These are phyloP conservation scores for Pichia paraexigua DNA, from an alignment of 805 yeast genomes.

Conservation along the genomic window DNA sequence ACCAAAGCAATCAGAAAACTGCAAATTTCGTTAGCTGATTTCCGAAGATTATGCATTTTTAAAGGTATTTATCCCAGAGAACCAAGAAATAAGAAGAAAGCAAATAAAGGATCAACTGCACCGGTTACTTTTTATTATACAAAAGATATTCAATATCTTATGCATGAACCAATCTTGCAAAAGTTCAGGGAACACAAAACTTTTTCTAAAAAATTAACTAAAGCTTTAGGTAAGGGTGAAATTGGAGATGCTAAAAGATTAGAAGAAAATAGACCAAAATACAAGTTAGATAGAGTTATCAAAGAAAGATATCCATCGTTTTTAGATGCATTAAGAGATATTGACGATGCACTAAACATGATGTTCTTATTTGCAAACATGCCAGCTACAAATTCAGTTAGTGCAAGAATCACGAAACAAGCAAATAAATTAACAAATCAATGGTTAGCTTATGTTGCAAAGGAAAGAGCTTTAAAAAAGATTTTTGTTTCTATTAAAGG, in stretches of 20 bases:
- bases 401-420: slow-evolving; percentile 74
- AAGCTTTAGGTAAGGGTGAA: slow-evolving; percentile 89
- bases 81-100: slow-evolving; percentile 91
- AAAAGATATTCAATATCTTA: slow-evolving; percentile 88
- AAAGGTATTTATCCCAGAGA: slow-evolving; percentile 97
- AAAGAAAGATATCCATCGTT: slow-evolving; percentile 96
- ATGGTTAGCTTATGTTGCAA: slow-evolving; percentile 91
- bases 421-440: slow-evolving; percentile 84
- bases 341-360: slow-evolving; percentile 95
- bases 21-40: slow-evolving; percentile 92
- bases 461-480: slow-evolving; percentile 72
- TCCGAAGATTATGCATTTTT: slow-evolving; percentile 93
- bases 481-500: slow-evolving; percentile 97
- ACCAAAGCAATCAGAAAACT: slow-evolving; percentile 88
- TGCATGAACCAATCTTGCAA: slow-evolving; percentile 88
- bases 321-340: slow-evolving; percentile 82
- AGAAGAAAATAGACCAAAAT: slow-evolving; percentile 73
- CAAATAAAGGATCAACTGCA: slow-evolving; percentile 96
- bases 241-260: slow-evolving; percentile 79
- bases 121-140: slow-evolving; percentile 90
- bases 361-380: slow-evolving; percentile 85
- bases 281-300: slow-evolving; percentile 81
- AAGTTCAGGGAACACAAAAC: slow-evolving; percentile 95
- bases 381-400: slow-evolving; percentile 86
- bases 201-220: slow-evolving; percentile 82